These are phyloP conservation scores for Silene coronaria DNA, from an alignment of 179 eudicot species.

Conservation along the genomic window DNA sequence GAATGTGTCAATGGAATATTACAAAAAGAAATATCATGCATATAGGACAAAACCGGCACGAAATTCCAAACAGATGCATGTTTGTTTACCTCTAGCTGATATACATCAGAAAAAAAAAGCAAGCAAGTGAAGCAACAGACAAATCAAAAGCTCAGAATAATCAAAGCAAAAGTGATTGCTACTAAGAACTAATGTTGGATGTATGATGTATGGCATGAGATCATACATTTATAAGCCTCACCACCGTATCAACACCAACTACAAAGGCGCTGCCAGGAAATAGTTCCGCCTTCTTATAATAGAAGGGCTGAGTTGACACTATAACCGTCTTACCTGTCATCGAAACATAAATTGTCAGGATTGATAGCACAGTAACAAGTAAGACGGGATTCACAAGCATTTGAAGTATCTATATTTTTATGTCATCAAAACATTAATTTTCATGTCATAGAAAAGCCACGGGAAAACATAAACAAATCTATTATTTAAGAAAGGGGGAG, in stretches of 20 bases:
- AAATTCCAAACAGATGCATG: neutral
- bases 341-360: constrained; percentile 9
- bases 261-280: constrained; percentile 97
- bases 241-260: constrained; percentile 82
- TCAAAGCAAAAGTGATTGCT: neutral
- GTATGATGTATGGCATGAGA: constrained; percentile 6
- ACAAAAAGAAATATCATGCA: no score
- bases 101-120: neutral
- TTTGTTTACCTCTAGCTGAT: neutral
- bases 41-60: neutral
- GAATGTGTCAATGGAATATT: no score
- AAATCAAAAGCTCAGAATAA: neutral
- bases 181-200: neutral
- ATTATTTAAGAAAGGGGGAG: no score
- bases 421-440: no score
- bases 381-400: neutral
- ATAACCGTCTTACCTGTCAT: constrained; percentile 78
- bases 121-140: neutral
- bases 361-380: neutral
- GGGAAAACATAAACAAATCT: no score
- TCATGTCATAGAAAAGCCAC: no score
- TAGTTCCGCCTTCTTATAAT: constrained; percentile 90
- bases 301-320: constrained; percentile 85
- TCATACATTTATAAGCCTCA: constrained; percentile 78
- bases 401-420: no score